Evolutionary conservation across 331 rosid genomes (phyloP), one percentile per base, ranked within the genome.

Genomic region (Stylosanthes scabra): DNA sequence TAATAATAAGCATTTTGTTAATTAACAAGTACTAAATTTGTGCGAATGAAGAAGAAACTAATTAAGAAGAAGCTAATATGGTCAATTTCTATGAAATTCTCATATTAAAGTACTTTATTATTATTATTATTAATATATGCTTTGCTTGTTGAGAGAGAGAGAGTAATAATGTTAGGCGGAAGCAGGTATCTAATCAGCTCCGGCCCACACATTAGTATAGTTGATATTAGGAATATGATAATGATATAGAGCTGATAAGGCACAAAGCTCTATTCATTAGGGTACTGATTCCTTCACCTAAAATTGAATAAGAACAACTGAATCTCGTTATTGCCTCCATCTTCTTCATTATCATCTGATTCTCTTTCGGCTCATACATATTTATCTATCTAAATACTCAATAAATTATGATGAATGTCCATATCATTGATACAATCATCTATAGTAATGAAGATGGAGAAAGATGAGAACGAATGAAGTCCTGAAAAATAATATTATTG

Each of bases 211-310:
- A 2, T 5, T 11, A 59, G 20, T 59, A 31, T 31, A 31, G 25
- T 31, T 59, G 45, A n/a, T n/a, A 59, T 12, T 34, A 34, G 27
- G 63, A 58, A 58, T 58, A n/a, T n/a, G n/a, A n/a, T n/a, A n/a
- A 58, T 58, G 12, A 58, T 58, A 58, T 28, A 28, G 29, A 58
- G 63, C 8, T 28, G 63, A 58, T 58, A 58, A 58, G 15, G 10
- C 12, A 11, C 37, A 58, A 58, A 10, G 40, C 8, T 56, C 12
- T 58, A 11, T 58, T 29, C n/a, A 11, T 29, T 27, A 8, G n/a
- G n/a, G 67, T 2, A 39, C 47, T 39, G 49, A 62, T 62, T 39
- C 67, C 31, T 14, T 3, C 15, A 39, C 5, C 25, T n/a, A n/a
- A 62, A 39, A 14, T 31, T 31, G 37, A 31, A 31, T 39, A 28